These are phyloP conservation scores for Xanthoceras sorbifolium DNA, from an alignment of 345 rosid genomes.

Conservation along the genomic window DNA sequence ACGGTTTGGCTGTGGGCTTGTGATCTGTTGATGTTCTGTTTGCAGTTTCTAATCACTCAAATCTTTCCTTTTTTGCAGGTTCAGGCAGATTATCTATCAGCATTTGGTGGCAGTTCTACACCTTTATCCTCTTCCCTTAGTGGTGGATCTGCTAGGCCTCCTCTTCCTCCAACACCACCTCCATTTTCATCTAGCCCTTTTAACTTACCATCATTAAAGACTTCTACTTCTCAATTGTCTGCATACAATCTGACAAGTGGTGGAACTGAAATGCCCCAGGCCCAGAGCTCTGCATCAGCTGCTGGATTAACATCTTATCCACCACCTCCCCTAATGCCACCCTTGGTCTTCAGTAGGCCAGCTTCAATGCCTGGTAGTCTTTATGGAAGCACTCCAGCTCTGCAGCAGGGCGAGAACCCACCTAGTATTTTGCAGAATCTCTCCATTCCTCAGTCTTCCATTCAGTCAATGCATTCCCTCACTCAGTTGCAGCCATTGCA, in stretches of 20 bases:
- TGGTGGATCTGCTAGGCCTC: constrained; percentile 74
- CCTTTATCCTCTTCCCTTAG: constrained; percentile 41
- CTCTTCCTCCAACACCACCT: constrained; percentile 83
- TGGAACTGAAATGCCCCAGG: constrained; percentile 60
- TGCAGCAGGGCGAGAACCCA: constrained; percentile 65
- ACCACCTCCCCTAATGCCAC: constrained; percentile 66
- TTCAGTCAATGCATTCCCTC: constrained; percentile 57
- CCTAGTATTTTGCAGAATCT: constrained; percentile 53
- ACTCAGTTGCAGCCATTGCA: constrained; percentile 78
- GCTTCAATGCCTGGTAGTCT: constrained; percentile 53
- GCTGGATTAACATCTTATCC: constrained; percentile 59
- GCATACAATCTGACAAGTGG: constrained; percentile 51
- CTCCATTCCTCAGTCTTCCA: constrained; percentile 47
- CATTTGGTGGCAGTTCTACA: constrained; percentile 34
- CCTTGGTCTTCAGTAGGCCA: constrained; percentile 68
- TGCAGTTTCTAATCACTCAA: background rate
- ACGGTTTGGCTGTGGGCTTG: background rate
- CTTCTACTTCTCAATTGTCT: constrained; percentile 61
- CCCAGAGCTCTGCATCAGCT: constrained; percentile 51
- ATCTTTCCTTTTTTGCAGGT: constrained; percentile 44
- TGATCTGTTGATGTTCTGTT: constrained; percentile 2
- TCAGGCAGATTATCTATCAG: constrained; percentile 53
- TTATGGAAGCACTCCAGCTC: constrained; percentile 56
- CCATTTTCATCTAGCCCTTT: constrained; percentile 83
- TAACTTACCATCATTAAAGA: constrained; percentile 54